Evolutionary conservation across 192 early-diverging fungal species (phyloP).

Genomic region (Mortierella claussenii): DNA sequence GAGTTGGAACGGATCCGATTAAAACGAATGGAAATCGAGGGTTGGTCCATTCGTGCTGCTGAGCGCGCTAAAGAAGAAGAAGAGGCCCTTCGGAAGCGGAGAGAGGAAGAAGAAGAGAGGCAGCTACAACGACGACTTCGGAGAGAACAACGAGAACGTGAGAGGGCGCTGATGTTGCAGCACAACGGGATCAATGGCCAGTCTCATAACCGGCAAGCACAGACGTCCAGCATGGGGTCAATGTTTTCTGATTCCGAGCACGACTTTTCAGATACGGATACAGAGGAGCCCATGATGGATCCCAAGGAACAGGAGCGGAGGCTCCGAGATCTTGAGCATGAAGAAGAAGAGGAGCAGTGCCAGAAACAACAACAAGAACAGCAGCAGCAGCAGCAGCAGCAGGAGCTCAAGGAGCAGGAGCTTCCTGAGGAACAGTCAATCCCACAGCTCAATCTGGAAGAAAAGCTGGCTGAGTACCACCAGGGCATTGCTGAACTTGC

Average conservation of each 20-base stretch:
- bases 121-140: constrained; percentile 35
- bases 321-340: neutral
- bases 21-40: constrained; percentile 47
- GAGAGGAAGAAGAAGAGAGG: constrained; percentile 41
- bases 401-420: no score
- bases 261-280: constrained; percentile 23
- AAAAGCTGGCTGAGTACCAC: constrained; percentile 42
- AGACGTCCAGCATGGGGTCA: neutral
- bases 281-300: neutral
- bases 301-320: constrained; percentile 13
- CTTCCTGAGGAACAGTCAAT: constrained; percentile 18
- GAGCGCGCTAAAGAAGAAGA: constrained; percentile 45
- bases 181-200: neutral
- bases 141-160: constrained; percentile 35
- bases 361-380: no score
- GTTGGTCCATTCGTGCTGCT: constrained; percentile 48
- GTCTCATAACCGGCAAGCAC: neutral
- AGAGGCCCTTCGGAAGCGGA: constrained; percentile 39
- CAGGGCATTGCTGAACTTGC: constrained; percentile 38
- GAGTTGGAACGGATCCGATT: constrained; percentile 48
- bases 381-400: no score
- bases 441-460: constrained; percentile 30
- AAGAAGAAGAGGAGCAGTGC: neutral
- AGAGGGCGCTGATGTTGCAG: constrained; percentile 5
- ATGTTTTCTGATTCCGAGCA: constrained; percentile 25